A percentile compares a stretch with the other conserved stretches of the same genome.
Evolutionary conservation across 371 early-diverging fungal species (phyloP).

Genomic region (Mucor sp.): DNA sequence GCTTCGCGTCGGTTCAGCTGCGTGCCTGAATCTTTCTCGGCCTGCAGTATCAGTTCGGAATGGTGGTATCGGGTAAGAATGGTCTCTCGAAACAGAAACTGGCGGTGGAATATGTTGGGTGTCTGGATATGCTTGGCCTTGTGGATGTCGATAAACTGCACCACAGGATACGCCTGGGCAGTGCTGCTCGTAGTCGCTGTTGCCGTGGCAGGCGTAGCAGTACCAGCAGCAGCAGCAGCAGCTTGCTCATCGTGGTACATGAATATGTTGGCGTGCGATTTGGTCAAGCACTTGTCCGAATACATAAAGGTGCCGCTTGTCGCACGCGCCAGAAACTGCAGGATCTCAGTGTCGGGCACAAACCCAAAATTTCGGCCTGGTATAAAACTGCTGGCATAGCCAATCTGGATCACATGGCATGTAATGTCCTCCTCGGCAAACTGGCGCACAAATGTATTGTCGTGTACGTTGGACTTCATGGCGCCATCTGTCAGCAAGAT

Average conservation of each 20-base stretch:
- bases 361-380: conserved; percentile 86
- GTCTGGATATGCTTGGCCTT: conserved; percentile 21
- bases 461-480: conserved; percentile 64
- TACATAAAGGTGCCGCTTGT: conserved; percentile 84
- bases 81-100: conserved; percentile 36
- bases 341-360: conserved; percentile 86
- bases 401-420: conserved; percentile 87
- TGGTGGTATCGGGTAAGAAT: conserved; percentile 23
- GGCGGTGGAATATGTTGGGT: conserved; percentile 37
- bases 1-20: conserved; percentile 15
- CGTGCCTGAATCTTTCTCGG: conserved; percentile 16
- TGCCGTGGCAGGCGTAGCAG: background rate
- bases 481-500: conserved; percentile 91
- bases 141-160: conserved; percentile 17
- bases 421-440: conserved; percentile 72
- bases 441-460: conserved; percentile 58
- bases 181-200: background rate
- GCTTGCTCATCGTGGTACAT: background rate
- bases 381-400: conserved; percentile 71
- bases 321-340: conserved; percentile 80
- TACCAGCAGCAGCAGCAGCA: no score
- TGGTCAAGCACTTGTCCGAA: conserved; percentile 63
- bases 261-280: background rate
- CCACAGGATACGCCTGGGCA: conserved; percentile 6
- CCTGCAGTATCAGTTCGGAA: conserved; percentile 15